These are phyloP conservation scores for Blastobotrys petasosporus DNA, from an alignment of 1,139 yeast species.

Conservation along the genomic window DNA sequence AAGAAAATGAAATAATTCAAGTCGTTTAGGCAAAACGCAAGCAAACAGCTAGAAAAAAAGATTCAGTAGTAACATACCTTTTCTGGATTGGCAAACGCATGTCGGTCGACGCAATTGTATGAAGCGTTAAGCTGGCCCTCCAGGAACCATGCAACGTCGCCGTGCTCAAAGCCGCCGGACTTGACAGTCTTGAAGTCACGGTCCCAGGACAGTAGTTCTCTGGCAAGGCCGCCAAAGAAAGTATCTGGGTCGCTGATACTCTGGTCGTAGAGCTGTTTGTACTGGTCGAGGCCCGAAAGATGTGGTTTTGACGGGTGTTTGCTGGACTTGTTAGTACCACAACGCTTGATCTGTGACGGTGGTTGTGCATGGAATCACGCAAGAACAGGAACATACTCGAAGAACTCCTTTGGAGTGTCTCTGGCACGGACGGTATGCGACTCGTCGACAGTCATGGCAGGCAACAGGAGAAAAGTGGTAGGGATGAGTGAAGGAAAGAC, in stretches of 20 bases:
- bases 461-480: not conserved
- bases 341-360: not conserved
- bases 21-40: not conserved
- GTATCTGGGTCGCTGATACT: slow-evolving; percentile 76
- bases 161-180: slow-evolving; percentile 65
- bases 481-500: too few relatives aligned
- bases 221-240: slow-evolving; percentile 81
- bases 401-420: slow-evolving; percentile 14
- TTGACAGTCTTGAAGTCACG: slow-evolving; percentile 65
- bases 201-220: slow-evolving; percentile 78
- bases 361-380: not conserved
- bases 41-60: not conserved
- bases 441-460: slow-evolving; percentile 7
- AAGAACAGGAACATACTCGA: slow-evolving; percentile 14
- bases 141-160: slow-evolving; percentile 88
- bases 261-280: slow-evolving; percentile 64
- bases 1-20: too few relatives aligned
- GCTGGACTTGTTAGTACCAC: slow-evolving; percentile 13
- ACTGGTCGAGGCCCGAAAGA: slow-evolving; percentile 52
- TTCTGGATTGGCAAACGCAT: slow-evolving; percentile 80
- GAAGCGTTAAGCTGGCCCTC: slow-evolving; percentile 93
- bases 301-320: slow-evolving; percentile 38
- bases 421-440: slow-evolving; percentile 5
- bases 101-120: slow-evolving; percentile 95
- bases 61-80: slow-evolving; percentile 37